These are phyloP conservation scores for Oxytropis ochrocephala DNA, from an alignment of 306 rosid species.

Conservation along the genomic window DNA sequence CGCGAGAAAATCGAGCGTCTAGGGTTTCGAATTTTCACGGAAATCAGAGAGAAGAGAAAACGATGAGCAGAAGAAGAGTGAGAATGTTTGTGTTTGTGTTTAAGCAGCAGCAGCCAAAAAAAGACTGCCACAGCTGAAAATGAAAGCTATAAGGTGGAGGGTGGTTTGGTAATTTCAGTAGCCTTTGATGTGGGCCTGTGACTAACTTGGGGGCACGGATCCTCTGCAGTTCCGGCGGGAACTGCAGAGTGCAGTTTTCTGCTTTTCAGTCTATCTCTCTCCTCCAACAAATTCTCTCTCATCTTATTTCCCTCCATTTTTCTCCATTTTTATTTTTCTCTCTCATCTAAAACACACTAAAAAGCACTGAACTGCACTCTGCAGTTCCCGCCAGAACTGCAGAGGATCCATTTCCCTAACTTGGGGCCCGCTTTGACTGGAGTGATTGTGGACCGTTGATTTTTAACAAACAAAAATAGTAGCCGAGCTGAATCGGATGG, in stretches of 20 bases:
- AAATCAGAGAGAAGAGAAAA: constrained; percentile 21
- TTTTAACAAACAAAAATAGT: no score
- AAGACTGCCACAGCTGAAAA: neutral
- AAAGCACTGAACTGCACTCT: no score
- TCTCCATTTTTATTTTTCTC: no score
- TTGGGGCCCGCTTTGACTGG: neutral
- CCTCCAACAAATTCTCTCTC: no score
- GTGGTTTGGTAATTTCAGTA: neutral
- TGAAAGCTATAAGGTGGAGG: constrained; percentile 7
- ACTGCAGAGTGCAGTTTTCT: no score
- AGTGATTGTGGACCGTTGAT: neutral
- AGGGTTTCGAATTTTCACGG: constrained; percentile 32
- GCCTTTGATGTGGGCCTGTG: neutral
- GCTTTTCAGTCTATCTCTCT: no score
- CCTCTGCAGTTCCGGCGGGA: no score
- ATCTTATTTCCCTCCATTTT: no score
- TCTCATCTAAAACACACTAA: no score
- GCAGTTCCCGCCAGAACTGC: no score
- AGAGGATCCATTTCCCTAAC: no score
- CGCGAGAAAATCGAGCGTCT: constrained; percentile 15
- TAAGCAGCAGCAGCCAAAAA: neutral
- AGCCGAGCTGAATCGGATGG: neutral
- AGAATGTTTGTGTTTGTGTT: neutral
- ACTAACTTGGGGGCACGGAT: no score
- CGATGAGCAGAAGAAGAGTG: neutral